A percentile compares a stretch with the other conserved stretches of the same genome.
Evolutionary conservation across 2,329 filamentous ascomycete genomes (phyloP).

Genomic region (Aspergillus vadensis): DNA sequence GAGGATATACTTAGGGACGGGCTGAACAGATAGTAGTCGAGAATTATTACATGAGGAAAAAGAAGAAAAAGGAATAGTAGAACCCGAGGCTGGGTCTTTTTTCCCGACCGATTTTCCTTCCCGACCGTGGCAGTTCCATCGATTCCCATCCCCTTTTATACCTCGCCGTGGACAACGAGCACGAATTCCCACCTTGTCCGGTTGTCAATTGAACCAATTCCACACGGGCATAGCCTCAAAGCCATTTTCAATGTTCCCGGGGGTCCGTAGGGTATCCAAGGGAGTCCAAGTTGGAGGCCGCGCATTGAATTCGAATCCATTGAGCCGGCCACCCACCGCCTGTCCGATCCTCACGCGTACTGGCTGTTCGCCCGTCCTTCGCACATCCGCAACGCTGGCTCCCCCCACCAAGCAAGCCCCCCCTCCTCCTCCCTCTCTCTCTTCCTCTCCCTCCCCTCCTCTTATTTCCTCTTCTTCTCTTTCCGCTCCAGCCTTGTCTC

Average conservation of each 20-base stretch:
- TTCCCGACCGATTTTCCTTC: constrained; percentile 12
- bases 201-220: neutral
- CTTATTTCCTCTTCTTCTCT: constrained; percentile 24
- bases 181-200: neutral
- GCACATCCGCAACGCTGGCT: constrained; percentile 45
- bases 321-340: constrained; percentile 41
- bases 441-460: constrained; percentile 21
- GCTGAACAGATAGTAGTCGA: no score
- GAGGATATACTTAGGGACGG: no score
- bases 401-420: constrained; percentile 42
- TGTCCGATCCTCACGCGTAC: constrained; percentile 27
- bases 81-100: neutral
- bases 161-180: neutral
- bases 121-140: neutral
- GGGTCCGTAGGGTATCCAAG: constrained; percentile 9
- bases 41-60: constrained; percentile 7
- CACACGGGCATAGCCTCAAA: neutral
- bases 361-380: constrained; percentile 29
- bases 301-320: constrained; percentile 28
- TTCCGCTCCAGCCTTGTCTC: constrained; percentile 24
- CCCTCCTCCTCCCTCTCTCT: constrained; percentile 28
- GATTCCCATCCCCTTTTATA: neutral
- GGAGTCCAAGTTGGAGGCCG: neutral
- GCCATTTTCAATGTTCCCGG: constrained; percentile 4
- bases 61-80: neutral